Base-by-base conservation (phyloP, 768 basidiomycete species). In the Sistotremastrum niveocremeum region DNA sequence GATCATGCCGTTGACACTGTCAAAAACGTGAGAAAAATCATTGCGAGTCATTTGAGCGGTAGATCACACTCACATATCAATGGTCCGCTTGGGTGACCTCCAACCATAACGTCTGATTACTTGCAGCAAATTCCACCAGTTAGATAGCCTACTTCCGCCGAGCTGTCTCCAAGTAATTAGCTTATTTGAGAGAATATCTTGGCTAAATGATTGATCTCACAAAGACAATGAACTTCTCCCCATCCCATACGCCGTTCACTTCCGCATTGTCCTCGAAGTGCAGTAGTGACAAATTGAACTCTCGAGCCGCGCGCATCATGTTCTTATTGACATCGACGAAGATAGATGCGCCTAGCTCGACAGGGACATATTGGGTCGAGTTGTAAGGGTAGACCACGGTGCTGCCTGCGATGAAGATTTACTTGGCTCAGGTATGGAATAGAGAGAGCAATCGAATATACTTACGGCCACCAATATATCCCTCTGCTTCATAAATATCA, bases 321-420 rank as follows among this genome's bases (percentile, higher is more conserved):
- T 81, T 80, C 57, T 67, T 79, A 65, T 95, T 90, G 4, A 69
- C 73, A 46, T 72, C 52, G 8, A 93, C 81, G 56, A 93, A 95
- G 46, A 93, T 81, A n/a, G 80, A 82, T 0, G 81, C 93, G 0
- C 91, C 93, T 1, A 93, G 68, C 56, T 95, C 93, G 30, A 87
- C 62, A 28, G 79, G 75, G 29, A 71, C 69, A 11, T 82, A 67
- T 20, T 20, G 20, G 4, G 64, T 59, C 39, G 74, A 62, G 43
- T 63, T 63, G 58, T 89, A 78, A 4, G 89, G 89, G 52, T 82
- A 70, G 4, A 91, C 80, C 5, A 70, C 68, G 7, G 78, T 89
- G 59, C 81, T 85, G 39, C 89, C 88, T 93, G 55, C n/a, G 28
- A 46, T 43, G 30, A 37, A 34, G 37, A 39, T 42, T 37, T 20